Percentiles rank a stretch among this genome's conserved stretches.
Conservation (phyloP, 306 rosid species). For the Malus sieversii region DNA sequence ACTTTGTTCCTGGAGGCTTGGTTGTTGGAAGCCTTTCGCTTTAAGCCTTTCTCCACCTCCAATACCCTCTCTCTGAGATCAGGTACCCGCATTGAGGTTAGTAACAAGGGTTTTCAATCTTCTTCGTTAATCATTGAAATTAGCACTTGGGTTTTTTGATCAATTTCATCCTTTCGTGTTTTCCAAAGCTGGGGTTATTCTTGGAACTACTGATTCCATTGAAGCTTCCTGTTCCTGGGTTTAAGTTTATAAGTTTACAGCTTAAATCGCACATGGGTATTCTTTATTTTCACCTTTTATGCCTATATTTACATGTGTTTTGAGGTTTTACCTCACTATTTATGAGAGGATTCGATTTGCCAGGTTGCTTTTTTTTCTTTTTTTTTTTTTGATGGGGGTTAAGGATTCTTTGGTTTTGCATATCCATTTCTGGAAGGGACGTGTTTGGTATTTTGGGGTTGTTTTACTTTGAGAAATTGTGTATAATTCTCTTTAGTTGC, state of each 20-base stretch:
- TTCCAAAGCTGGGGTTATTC: neutral
- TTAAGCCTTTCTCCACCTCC: neutral
- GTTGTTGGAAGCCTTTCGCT: neutral
- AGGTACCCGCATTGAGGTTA: neutral
- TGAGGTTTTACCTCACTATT: neutral
- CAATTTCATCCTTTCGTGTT: neutral
- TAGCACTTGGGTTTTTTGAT: neutral
- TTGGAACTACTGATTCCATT: neutral
- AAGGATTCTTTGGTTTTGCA: neutral
- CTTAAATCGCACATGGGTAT: neutral
- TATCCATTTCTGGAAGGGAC: neutral
- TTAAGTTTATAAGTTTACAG: neutral
- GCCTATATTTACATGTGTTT: neutral
- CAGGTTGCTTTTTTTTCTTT: neutral
- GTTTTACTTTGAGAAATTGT: neutral
- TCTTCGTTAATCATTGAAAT: neutral
- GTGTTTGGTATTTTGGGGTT: neutral
- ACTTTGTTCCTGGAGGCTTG: neutral
- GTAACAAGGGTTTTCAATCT: neutral
- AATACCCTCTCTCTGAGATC: slow-evolving; percentile 2
- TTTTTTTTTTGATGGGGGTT: no score
- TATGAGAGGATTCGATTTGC: neutral
- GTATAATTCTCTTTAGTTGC: neutral
- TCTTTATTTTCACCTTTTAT: neutral
- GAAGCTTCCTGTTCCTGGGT: neutral